Conservation (phyloP, 164 flowering plant genomes). For the Chimonanthus salicifolius region DNA sequence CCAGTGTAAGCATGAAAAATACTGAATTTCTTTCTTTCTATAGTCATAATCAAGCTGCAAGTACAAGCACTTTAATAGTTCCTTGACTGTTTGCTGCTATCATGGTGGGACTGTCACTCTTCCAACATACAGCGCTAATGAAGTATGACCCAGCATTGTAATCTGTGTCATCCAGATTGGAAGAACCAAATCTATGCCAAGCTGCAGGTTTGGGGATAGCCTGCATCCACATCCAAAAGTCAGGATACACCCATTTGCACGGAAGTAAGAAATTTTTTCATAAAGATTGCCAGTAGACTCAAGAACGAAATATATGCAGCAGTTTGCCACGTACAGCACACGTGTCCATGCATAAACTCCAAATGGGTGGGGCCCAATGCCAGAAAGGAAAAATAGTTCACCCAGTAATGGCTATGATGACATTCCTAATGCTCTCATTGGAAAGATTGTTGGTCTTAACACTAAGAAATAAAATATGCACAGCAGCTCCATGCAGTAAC, state of each 20-base stretch:
- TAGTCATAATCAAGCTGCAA: constrained; percentile 47
- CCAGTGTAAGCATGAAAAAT: neutral
- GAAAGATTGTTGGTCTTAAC: no score
- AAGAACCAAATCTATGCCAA: constrained; percentile 76
- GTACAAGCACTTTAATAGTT: constrained; percentile 83
- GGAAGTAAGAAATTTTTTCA: neutral
- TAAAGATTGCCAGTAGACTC: neutral
- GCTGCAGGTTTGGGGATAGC: constrained; percentile 86
- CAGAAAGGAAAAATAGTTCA: no score
- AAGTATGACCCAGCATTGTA: constrained; percentile 76
- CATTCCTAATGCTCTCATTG: no score
- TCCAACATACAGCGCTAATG: constrained; percentile 97
- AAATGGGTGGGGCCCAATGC: no score
- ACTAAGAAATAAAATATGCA: no score
- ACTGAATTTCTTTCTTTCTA: no score
- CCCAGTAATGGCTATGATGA: no score
- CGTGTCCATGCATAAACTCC: no score
- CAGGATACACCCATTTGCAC: neutral
- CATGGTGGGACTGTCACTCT: constrained; percentile 87
- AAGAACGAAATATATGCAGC: no score
- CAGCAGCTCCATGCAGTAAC: no score
- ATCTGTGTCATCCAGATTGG: constrained; percentile 62
- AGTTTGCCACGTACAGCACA: no score
- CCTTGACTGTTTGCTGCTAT: constrained; percentile 94
- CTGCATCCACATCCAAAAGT: constrained; percentile 30